Percentiles rank a stretch among this genome's conserved stretches.
Conservation (phyloP, 2,329 filamentous ascomycete genomes). For the Fusarium sp. region DNA sequence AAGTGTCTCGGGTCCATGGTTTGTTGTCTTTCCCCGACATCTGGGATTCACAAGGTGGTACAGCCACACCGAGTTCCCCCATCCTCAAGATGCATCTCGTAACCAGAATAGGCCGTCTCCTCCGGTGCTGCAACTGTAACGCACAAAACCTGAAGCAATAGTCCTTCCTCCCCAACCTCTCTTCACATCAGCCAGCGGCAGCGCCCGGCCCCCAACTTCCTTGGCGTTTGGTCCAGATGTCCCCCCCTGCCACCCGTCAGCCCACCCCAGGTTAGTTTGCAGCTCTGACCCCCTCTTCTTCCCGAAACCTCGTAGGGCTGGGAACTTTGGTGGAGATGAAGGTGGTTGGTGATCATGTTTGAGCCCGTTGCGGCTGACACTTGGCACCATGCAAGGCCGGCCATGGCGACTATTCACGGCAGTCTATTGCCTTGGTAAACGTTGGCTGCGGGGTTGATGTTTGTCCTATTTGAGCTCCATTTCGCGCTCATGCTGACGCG, state of each 20-base stretch:
- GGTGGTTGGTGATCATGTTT: conserved; percentile 5
- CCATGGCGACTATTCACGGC: conserved; percentile 1
- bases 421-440: background rate
- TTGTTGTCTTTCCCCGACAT: background rate
- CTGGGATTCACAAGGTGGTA: background rate
- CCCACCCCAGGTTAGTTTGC: conserved; percentile 12
- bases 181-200: background rate
- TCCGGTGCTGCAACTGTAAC: background rate
- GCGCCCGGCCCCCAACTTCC: background rate
- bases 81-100: conserved; percentile 1
- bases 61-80: background rate
- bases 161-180: background rate
- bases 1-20: background rate
- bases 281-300: background rate
- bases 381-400: conserved; percentile 6
- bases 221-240: background rate
- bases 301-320: conserved; percentile 25
- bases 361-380: conserved; percentile 23
- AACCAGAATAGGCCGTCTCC: conserved; percentile 6
- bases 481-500: background rate
- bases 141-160: background rate
- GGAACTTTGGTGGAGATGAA: conserved; percentile 3
- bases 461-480: background rate
- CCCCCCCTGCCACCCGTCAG: conserved; percentile 16
- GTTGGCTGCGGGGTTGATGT: background rate